Evolutionary conservation across 1,139 yeast species (phyloP).

Genomic region (Magnusiomyces sp.): DNA sequence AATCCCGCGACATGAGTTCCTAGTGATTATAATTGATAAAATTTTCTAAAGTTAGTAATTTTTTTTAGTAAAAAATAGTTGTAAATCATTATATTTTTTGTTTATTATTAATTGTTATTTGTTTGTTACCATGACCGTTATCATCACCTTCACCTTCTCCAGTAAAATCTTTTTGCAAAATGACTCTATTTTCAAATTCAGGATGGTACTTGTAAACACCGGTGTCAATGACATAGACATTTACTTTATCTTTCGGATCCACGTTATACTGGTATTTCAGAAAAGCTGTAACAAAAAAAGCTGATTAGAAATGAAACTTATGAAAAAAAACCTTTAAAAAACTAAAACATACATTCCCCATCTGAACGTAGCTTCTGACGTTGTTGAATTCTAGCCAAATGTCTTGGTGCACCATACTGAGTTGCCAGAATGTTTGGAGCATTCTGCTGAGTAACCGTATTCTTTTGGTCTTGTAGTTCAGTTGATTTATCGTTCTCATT

Average conservation of each 20-base stretch:
- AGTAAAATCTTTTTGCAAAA: slow-evolving; percentile 51
- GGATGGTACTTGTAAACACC: slow-evolving; percentile 54
- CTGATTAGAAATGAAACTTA: slow-evolving; percentile 7
- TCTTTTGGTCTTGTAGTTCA: too few relatives aligned
- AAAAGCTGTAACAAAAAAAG: slow-evolving; percentile 19
- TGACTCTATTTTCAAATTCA: slow-evolving; percentile 60
- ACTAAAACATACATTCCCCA: slow-evolving; percentile 11
- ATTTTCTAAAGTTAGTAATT: not conserved
- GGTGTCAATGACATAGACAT: slow-evolving; percentile 76
- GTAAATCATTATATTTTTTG: too few relatives aligned
- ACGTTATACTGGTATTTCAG: slow-evolving; percentile 33
- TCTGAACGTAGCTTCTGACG: slow-evolving; percentile 35
- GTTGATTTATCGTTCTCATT: too few relatives aligned
- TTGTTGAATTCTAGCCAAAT: slow-evolving; percentile 57
- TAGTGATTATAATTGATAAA: not conserved
- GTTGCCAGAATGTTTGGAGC: slow-evolving; percentile 17
- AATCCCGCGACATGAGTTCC: slow-evolving; percentile 90
- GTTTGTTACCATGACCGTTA: slow-evolving; percentile 49
- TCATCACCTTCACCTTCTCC: slow-evolving; percentile 54
- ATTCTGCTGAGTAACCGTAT: too few relatives aligned
- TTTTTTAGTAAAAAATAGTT: too few relatives aligned
- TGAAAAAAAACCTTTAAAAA: not conserved
- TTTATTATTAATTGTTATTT: too few relatives aligned
- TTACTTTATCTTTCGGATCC: slow-evolving; percentile 42
- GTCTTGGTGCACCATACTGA: slow-evolving; percentile 58